phyloP scores from a whole-genome alignment of 2,329 filamentous ascomycete genomes.

The Colletotrichum truncatum region DNA sequence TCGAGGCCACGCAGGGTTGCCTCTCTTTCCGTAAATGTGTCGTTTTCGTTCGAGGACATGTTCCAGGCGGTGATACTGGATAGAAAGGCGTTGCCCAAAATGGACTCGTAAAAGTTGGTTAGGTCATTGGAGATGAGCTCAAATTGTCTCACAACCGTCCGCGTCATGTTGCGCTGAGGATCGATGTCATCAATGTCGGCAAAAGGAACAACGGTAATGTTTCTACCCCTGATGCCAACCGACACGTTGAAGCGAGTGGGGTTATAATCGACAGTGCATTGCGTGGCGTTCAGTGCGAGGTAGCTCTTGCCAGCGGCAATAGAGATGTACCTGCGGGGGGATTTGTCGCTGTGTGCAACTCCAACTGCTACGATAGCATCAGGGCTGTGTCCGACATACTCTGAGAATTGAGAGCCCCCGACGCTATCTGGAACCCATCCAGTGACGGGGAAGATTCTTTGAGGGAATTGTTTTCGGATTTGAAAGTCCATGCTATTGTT shows the following conservation, averaged over 20 bases:
- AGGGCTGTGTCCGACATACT: conserved; percentile 39
- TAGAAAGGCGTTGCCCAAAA: conserved; percentile 44
- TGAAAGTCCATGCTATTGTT: conserved; percentile 42
- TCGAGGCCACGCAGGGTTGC: conserved; percentile 28
- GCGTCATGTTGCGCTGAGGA: conserved; percentile 40
- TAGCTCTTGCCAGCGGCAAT: conserved; percentile 42
- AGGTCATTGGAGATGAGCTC: conserved; percentile 46
- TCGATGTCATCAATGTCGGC: conserved; percentile 35
- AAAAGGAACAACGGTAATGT: conserved; percentile 37
- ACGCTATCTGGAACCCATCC: conserved; percentile 23
- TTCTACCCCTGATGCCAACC: conserved; percentile 38
- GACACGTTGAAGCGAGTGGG: conserved; percentile 40
- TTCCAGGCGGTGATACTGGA: conserved; percentile 36
- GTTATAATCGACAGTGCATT: conserved; percentile 40
- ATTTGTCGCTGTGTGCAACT: conserved; percentile 36
- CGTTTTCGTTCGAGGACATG: conserved; percentile 4
- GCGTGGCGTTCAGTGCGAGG: conserved; percentile 39
- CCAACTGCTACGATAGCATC: conserved; percentile 41
- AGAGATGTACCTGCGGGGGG: conserved; percentile 37
- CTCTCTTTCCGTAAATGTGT: not conserved
- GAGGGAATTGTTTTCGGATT: conserved; percentile 11
- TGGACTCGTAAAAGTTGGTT: conserved; percentile 46
- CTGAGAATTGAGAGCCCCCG: conserved; percentile 36
- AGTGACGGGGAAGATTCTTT: conserved; percentile 23
- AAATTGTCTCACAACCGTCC: conserved; percentile 41